These are phyloP conservation scores for Entomophthora muscae DNA, from an alignment of 371 early-diverging fungal species.

Conservation along the genomic window DNA sequence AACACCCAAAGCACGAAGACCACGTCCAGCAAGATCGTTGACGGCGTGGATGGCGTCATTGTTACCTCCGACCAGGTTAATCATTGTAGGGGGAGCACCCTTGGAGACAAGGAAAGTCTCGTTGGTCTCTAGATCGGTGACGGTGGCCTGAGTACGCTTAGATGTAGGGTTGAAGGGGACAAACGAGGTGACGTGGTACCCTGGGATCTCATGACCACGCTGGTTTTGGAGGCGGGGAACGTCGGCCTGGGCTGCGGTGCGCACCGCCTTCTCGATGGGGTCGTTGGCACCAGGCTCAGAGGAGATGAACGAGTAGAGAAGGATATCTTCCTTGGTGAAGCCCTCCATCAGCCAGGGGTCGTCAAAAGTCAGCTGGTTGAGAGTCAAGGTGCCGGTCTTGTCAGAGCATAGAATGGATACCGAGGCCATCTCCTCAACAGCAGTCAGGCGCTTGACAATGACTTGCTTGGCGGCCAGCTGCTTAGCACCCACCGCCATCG, in stretches of 20 bases:
- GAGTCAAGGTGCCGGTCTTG: slow-evolving; percentile 92
- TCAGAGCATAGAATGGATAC: slow-evolving; percentile 89
- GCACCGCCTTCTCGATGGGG: slow-evolving; percentile 78
- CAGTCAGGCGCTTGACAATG: slow-evolving; percentile 85
- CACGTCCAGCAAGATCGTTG: slow-evolving; percentile 62
- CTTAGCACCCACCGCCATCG: slow-evolving; percentile 90
- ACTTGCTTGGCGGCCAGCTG: slow-evolving; percentile 84
- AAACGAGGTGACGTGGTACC: slow-evolving; percentile 70
- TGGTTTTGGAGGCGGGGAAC: slow-evolving; percentile 37
- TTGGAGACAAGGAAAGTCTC: slow-evolving; percentile 70
- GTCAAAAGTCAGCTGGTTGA: slow-evolving; percentile 79
- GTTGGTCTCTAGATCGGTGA: slow-evolving; percentile 39
- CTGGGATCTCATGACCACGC: slow-evolving; percentile 41
- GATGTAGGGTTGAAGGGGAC: slow-evolving; percentile 81
- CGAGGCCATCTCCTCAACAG: slow-evolving; percentile 89
- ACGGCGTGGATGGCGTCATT: slow-evolving; percentile 59
- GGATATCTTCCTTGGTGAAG: slow-evolving; percentile 61
- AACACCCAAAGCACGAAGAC: slow-evolving; percentile 81
- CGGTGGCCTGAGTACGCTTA: slow-evolving; percentile 79
- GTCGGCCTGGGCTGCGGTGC: slow-evolving; percentile 55
- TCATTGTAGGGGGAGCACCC: slow-evolving; percentile 88
- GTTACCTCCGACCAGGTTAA: slow-evolving; percentile 61
- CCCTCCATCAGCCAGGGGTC: slow-evolving; percentile 60
- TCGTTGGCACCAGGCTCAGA: slow-evolving; percentile 82
- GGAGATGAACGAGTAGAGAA: slow-evolving; percentile 66